Evolutionary conservation across 2,329 filamentous ascomycete genomes (phyloP), one percentile per base, ranked within the genome.

Genomic region (Fusarium buxicola): DNA sequence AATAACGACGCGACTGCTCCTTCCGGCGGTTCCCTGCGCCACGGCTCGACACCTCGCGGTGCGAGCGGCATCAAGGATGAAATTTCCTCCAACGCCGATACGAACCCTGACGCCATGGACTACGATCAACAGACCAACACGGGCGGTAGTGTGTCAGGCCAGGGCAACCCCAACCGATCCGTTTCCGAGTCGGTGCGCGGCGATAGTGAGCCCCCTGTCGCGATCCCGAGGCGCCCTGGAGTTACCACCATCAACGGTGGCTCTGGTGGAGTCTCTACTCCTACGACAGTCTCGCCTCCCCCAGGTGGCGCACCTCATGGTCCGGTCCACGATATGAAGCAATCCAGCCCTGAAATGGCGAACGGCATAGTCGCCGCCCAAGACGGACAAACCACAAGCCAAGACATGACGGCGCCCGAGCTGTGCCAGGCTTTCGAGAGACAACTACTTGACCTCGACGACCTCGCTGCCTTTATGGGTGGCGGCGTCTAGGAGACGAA

Each of bases 391-490:
- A 69, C 72, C 0, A 75, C 76, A 11, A 76, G 74, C 30, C 76
- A 78, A 48, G 85, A 87, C 59, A 87, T 87, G 83, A 86, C 84
- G 3, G 82, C 84, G 0, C 79, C 81, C 6, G 85, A 87, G 69
- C 76, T 87, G 13, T 87, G 85, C 68, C 75, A 77, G 12, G 85
- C 85, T 0, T 87, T 87, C 66, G 85, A 87, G 75, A 78, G 84
- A 28, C 85, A 87, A 72, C 78, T 87, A 1, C 76, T 87, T 10
- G 85, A 87, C 70, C 76, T 87, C 7, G 85, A 87, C 59, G 85
- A 87, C 66, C 79, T 87, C 10, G 85, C 85, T 28, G 85, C 85
- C 3, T 87, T 87, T 50, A 87, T 87, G 85, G 85, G 85, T 16
- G 85, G 85, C 16, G 85, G 85, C 58, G 85, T 87, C 60, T 87